Evolutionary conservation across 371 early-diverging fungal genomes (phyloP), one percentile per base, ranked within the genome.

Genomic region (Basidiobolus meristosporus): DNA sequence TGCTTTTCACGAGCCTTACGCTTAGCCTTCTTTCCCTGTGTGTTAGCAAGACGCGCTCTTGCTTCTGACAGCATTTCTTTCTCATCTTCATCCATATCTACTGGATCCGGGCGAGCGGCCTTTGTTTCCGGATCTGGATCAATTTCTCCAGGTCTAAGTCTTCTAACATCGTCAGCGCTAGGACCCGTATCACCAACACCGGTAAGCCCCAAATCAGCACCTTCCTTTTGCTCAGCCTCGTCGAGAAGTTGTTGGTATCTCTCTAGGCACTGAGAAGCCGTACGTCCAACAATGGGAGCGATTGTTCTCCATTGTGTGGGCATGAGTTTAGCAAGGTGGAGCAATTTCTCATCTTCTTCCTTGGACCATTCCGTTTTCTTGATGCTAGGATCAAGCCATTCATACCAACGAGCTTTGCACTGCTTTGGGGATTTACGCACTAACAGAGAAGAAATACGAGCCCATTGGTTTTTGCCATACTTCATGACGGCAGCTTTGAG

Each of bases 281-380:
- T 91, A 31, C 98, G 70, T 2, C 96, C 98, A 20, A 97, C 93
- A 38, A 95, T 87, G 7, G 95, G 92, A 2, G 98, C 92, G 48
- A 95, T 93, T 1, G 98, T 97, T 38, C 95, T 70, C 97, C 97
- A 97, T 55, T 97, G 98, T 1, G 92, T 92, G n/a, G 96, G 95
- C 92, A 97, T 91, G 21, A 95, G 60, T 58, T 95, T 93, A 14
- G 95, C 98, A 40, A 95, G 65, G 60, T 97, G 96, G 31, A 97
- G 55, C 16, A 95, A 62, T 56, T 92, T 92, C 52, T 97, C 96
- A 54, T 97, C 96, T 56, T 95, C 96, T 46, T 93, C 96, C 52
- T 80, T 85, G 16, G 91, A 82, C 96, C 98, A 95, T 62, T 95
- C 98, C 12, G 92, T 93, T 75, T 95, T 95, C 55, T 90, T 93